Percentiles rank a stretch among this genome's conserved stretches.
phyloP scores from a whole-genome alignment of 2,329 filamentous ascomycete species.

The Coniochaeta prunicola region DNA sequence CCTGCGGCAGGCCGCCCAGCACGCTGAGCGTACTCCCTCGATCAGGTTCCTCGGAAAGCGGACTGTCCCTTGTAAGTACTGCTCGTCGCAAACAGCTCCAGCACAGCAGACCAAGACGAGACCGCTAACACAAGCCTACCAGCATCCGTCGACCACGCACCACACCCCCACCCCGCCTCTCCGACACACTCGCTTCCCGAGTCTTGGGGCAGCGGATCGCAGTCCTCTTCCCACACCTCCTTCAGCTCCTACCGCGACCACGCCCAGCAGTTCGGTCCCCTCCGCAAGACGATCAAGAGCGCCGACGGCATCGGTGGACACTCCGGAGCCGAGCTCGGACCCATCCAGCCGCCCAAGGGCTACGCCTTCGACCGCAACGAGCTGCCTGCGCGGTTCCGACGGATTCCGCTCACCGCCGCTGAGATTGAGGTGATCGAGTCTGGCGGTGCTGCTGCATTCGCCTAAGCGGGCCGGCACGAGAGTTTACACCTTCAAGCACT shows the following conservation, averaged over 20 bases:
- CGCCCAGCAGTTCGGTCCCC: constrained; percentile 70
- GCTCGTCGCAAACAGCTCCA: constrained; percentile 2
- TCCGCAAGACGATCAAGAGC: constrained; percentile 49
- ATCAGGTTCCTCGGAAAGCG: constrained; percentile 58
- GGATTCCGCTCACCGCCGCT: constrained; percentile 62
- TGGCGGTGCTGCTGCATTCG: constrained; percentile 63
- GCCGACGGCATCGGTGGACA: constrained; percentile 47
- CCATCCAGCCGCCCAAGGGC: constrained; percentile 63
- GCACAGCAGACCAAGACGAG: too few relatives aligned
- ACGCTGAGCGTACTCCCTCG: constrained; percentile 52
- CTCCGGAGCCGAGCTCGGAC: constrained; percentile 64
- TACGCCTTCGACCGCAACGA: constrained; percentile 84
- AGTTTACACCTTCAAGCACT: neutral
- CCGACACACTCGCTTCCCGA: constrained; percentile 56
- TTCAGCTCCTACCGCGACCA: constrained; percentile 75
- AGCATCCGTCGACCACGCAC: constrained; percentile 68
- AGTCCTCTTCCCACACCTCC: constrained; percentile 42
- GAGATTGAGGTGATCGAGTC: constrained; percentile 97
- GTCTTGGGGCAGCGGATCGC: constrained; percentile 31
- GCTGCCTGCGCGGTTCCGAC: constrained; percentile 76
- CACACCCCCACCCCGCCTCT: constrained; percentile 65
- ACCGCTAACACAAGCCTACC: constrained; percentile 11
- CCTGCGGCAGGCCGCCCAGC: constrained; percentile 51
- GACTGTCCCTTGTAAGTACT: constrained; percentile 45
- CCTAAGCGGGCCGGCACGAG: constrained; percentile 22